Conservation (phyloP, 2,329 filamentous ascomycete species). For the Verruconis gallopava region DNA sequence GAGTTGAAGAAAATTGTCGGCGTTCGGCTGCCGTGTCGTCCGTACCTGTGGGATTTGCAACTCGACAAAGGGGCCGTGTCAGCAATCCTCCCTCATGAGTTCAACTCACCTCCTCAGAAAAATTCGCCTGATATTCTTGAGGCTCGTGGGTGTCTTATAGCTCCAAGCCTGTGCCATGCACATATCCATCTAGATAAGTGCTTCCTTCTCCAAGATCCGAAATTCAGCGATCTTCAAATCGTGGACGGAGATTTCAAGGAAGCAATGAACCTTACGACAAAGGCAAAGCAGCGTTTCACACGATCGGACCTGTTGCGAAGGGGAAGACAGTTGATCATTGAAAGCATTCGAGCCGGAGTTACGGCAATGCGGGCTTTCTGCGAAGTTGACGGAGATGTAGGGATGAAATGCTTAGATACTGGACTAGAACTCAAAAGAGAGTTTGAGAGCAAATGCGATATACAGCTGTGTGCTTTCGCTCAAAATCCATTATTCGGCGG, state of each 20-base stretch:
- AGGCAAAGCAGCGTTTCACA: conserved; percentile 52
- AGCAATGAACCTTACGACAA: conserved; percentile 44
- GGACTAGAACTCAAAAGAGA: conserved; percentile 44
- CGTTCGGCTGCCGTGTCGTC: conserved; percentile 8
- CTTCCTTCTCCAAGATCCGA: conserved; percentile 45
- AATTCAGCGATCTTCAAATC: conserved; percentile 48
- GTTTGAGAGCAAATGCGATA: conserved; percentile 39
- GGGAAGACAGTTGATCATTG: conserved; percentile 51
- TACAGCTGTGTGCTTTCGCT: conserved; percentile 60
- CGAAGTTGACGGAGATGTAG: conserved; percentile 53
- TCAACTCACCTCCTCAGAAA: conserved; percentile 1
- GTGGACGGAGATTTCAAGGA: conserved; percentile 50
- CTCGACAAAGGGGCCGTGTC: conserved; percentile 25
- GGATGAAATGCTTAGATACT: conserved; percentile 42
- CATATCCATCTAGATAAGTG: conserved; percentile 62
- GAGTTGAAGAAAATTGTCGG: conserved; percentile 7
- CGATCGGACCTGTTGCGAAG: conserved; percentile 49
- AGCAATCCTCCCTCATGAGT: conserved; percentile 21
- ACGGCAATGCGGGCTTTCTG: conserved; percentile 59
- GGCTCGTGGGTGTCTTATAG: conserved; percentile 29
- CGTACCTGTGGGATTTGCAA: conserved; percentile 23
- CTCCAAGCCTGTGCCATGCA: conserved; percentile 53
- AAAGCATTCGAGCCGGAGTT: conserved; percentile 51
- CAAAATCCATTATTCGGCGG: conserved; percentile 55
- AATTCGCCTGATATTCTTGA: conserved; percentile 25